Evolutionary conservation across 2,329 filamentous ascomycete genomes (phyloP).

Genomic region (Colletotrichum ledebouriae): DNA sequence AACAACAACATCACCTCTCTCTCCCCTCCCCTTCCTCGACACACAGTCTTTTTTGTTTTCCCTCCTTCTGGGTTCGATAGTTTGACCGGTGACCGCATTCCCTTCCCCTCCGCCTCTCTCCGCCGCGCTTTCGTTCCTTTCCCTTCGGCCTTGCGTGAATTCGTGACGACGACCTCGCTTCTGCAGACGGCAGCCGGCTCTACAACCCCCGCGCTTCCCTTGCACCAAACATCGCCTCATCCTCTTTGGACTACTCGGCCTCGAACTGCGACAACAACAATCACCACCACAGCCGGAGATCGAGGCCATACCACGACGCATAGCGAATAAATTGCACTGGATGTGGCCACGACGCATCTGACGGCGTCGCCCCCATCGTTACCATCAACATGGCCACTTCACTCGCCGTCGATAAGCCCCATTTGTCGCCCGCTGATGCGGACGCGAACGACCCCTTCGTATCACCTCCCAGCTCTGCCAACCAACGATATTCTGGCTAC

Average conservation of each 20-base stretch:
- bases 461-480: constrained; percentile 59
- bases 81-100: constrained; percentile 26
- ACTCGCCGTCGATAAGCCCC: constrained; percentile 57
- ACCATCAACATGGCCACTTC: constrained; percentile 58
- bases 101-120: not conserved
- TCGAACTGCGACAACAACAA: constrained; percentile 20
- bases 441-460: constrained; percentile 70
- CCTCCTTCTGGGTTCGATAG: constrained; percentile 16
- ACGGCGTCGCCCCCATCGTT: constrained; percentile 40
- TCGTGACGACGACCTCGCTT: constrained; percentile 28
- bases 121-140: constrained; percentile 2
- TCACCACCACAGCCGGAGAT: constrained; percentile 22
- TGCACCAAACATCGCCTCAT: constrained; percentile 23
- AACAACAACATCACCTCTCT: constrained; percentile 38
- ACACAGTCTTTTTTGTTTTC: not conserved
- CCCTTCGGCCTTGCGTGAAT: constrained; percentile 15
- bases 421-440: constrained; percentile 54
- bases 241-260: constrained; percentile 14
- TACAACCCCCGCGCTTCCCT: constrained; percentile 36
- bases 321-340: constrained; percentile 31
- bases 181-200: constrained; percentile 41
- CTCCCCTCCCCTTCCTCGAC: not conserved
- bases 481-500: constrained; percentile 85
- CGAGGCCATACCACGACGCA: constrained; percentile 6
- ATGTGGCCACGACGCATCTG: constrained; percentile 38